phyloP scores from a whole-genome alignment of 176 grass and related monocot genomes.

The maize (Zea mays) region Zm-B73-REFERENCE-NAM-5.0 NC_050101.1:123968001-123968500 shows the following conservation, averaged over 20 bases:
- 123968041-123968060: background rate
- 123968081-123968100: background rate
- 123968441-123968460: constrained; percentile 15
- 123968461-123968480: constrained; percentile 8
- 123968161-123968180: background rate
- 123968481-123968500: constrained; percentile 15
- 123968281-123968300: background rate
- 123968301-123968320: background rate
- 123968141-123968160: background rate
- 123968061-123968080: background rate
- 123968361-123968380: background rate
- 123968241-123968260: background rate
- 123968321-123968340: background rate
- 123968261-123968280: constrained; percentile 24
- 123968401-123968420: background rate
- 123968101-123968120: background rate
- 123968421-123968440: background rate
- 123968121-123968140: background rate
- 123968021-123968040: background rate
- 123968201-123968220: background rate
- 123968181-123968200: constrained; percentile 8
- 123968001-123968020: background rate
- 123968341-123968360: background rate
- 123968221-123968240: background rate
- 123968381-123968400: constrained; percentile 10